Base-by-base conservation (phyloP, 768 basidiomycete genomes). In the Auriscalpium vulgare region DNA sequence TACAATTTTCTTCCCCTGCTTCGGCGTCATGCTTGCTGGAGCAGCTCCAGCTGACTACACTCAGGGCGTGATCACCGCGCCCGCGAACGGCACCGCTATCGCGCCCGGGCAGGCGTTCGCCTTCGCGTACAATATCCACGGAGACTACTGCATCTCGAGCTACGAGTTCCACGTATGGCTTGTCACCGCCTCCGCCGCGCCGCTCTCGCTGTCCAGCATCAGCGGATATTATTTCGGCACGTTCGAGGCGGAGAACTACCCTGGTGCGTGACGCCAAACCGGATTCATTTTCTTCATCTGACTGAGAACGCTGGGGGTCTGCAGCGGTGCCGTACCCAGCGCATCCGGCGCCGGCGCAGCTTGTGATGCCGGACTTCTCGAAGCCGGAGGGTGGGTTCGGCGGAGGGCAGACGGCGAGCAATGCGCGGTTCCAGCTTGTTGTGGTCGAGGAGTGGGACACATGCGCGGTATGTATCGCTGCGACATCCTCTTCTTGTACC, bases 311-410 rank as follows among this genome's bases (percentile, higher is more conserved):
- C 37, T 16, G 10, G 17, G 48, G 13, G 36, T 21, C n/a, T 63
- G n/a, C 51, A 77, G 75, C 71, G 37, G 74, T 77, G 40, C 75
- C 77, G 14, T 66, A 70, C 59, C 68, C 76, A 10, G 59, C 52
- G 17, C 72, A 77, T 52, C 71, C 68, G 17, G 62, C 73, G 5
- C 78, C 78, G 4, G 43, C 69, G 0, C 59, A 69, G 44, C 67
- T 77, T 21, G 69, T 65, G 14, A 77, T 78, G 77, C 78, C 78
- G 13, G 67, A 78, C 67, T 76, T 80, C 58, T 69, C 75, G 2
- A 66, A 67, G 51, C 58, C 66, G 13, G 71, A 68, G 13, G 74
- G 70, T 16, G 77, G 75, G 3, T 78, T 70, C 44, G 75, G 72
- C 14, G 47, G 58, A 16, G 75, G 75, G 19, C 55, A 58, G 36